Conservation (phyloP, 345 rosid genomes). For the Noccaea caerulescens region DNA sequence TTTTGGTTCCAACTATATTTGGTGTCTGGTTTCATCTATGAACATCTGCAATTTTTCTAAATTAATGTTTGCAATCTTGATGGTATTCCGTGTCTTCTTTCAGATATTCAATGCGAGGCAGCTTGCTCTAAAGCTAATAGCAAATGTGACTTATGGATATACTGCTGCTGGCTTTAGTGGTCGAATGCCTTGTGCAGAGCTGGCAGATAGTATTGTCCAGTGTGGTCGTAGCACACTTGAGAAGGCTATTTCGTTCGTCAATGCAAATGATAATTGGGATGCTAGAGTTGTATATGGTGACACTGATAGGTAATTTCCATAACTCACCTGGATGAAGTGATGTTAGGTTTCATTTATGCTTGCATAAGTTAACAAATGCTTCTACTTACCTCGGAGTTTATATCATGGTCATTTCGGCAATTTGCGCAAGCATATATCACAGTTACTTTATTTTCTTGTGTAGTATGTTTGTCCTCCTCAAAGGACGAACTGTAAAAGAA, state of each 20-base stretch:
- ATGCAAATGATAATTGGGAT: conserved; percentile 77
- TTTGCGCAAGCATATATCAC: background rate
- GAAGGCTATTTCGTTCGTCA: conserved; percentile 79
- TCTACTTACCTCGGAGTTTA: too few species aligned
- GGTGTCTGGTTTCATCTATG: conserved; percentile 15
- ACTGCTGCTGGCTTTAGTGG: conserved; percentile 99
- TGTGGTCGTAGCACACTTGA: conserved; percentile 97
- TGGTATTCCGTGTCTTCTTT: conserved; percentile 40
- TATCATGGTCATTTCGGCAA: too few species aligned
- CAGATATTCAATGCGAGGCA: conserved; percentile 98
- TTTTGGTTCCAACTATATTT: conserved; percentile 8
- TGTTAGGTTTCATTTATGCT: too few species aligned
- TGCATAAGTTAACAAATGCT: too few species aligned
- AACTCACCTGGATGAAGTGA: conserved; percentile 18
- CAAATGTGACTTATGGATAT: conserved; percentile 97
- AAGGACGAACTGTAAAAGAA: conserved; percentile 73
- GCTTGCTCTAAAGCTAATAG: conserved; percentile 96
- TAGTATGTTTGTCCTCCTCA: conserved; percentile 96
- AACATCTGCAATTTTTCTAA: background rate
- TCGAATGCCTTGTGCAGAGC: conserved; percentile 99
- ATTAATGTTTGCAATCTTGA: conserved; percentile 1
- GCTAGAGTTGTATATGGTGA: conserved; percentile 93
- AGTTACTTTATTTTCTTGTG: conserved; percentile 40
- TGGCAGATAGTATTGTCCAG: conserved; percentile 98
- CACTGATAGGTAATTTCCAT: conserved; percentile 76